Evolutionary conservation across 2,329 filamentous ascomycete species (phyloP), one percentile per base, ranked within the genome.

Genomic region (Alternaria rosae): DNA sequence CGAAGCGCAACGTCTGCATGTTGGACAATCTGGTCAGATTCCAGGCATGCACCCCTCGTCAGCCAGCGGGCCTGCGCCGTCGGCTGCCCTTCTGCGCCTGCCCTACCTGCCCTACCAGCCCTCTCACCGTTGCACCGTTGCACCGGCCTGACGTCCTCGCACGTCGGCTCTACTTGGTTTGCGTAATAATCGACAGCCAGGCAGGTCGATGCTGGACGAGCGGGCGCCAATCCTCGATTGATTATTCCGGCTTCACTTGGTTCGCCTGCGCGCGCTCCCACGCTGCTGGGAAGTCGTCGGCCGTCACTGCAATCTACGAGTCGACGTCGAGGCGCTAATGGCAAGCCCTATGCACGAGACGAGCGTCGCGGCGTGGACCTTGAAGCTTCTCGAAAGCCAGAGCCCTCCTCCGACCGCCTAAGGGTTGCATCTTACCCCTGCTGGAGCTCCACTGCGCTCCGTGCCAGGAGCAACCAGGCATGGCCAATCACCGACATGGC

Each of bases 391-490:
- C 53, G 32, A 58, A 61, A 57, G 59, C 30, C 47, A 53, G 45
- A 61, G 54, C 30, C 38, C 32, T 54, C 15, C 32, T 26, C 53
- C 53, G 47, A 54, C 44, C 72, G 71, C 72, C 67, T 69, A 70
- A 73, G 70, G 67, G 64, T 65, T 76, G 73, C 70, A 73, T 67
- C 58, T 57, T 59, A 45, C 67, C 69, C 66, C 65, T 68, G 67
- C 56, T 50, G 42, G 38, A 41, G 60, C 61, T 70, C 73, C 69
- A 71, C 71, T 64, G 60, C 65, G 54, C 65, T 70, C 66, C 64
- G 69, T 68, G 65, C 70, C 62, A 70, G 61, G 58, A 61, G 54
- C 60, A 48, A 54, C 55, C 43, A 32, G 42, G 21, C 51, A 57
- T 25, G 47, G 53, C 73, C 74, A 76, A 78, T 76, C 67, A 71